These are phyloP conservation scores for Globisporangium nagaii DNA, from an alignment of 352 stramenopile genomes.

Conservation along the genomic window DNA sequence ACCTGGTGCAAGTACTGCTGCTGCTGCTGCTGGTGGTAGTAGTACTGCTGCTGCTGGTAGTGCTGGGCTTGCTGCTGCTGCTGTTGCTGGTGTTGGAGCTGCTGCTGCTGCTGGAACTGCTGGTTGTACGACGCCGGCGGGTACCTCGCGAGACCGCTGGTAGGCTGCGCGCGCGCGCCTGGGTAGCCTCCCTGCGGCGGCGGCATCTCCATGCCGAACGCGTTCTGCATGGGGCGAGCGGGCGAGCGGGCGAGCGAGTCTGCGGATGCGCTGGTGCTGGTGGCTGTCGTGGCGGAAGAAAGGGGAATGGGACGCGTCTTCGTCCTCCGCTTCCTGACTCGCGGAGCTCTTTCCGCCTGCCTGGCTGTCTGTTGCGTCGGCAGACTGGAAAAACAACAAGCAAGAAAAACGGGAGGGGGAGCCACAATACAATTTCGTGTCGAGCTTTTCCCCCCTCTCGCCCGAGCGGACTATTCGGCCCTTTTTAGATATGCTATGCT, in stretches of 20 bases:
- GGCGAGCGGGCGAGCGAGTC: neutral
- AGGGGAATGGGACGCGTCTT: no score
- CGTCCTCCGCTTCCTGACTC: no score
- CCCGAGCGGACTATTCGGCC: no score
- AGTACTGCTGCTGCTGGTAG: slow-evolving; percentile 1
- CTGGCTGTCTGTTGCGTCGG: no score
- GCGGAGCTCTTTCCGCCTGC: no score
- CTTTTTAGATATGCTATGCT: no score
- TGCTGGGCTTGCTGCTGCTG: neutral
- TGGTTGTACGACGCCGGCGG: neutral
- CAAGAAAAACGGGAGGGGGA: no score
- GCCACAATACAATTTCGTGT: no score
- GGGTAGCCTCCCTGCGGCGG: neutral
- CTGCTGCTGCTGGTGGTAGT: slow-evolving; percentile 3
- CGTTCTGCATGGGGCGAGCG: neutral
- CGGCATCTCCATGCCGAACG: neutral
- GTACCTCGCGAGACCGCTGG: neutral
- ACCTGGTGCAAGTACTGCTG: neutral
- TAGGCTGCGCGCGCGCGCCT: neutral
- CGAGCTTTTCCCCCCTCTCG: no score
- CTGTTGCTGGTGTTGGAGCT: neutral
- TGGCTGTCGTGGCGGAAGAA: no score
- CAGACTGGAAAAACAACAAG: no score
- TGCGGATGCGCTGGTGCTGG: no score
- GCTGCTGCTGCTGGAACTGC: neutral